These are phyloP conservation scores for Arbutus unedo DNA, from an alignment of 148 eudicot species.

Conservation along the genomic window DNA sequence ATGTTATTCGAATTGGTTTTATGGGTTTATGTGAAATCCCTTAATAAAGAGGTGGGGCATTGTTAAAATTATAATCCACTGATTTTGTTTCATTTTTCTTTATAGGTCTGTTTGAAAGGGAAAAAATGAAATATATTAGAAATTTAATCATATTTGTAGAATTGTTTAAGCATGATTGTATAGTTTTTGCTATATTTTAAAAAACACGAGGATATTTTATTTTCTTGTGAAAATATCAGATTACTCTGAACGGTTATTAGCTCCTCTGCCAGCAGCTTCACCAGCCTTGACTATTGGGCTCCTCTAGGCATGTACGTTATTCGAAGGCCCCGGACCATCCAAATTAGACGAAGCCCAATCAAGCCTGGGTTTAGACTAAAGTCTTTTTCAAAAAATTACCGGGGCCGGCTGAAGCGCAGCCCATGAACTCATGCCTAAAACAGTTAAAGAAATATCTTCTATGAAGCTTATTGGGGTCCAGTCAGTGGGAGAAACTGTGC, in stretches of 20 bases:
- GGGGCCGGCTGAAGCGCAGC: not conserved
- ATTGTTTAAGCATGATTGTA: too few species aligned
- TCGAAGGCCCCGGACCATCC: not conserved
- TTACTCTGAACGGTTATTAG: too few species aligned
- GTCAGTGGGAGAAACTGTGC: not conserved
- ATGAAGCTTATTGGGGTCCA: not conserved
- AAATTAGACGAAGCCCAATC: not conserved
- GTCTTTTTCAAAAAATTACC: not conserved
- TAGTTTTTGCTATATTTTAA: too few species aligned
- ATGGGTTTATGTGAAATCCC: not conserved
- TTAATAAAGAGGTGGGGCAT: slow-evolving; percentile 7
- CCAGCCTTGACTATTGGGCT: not conserved
- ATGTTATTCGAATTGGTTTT: not conserved
- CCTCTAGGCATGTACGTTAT: not conserved
- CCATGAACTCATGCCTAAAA: not conserved
- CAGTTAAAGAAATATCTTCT: not conserved
- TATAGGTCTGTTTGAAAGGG: not conserved
- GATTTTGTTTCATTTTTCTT: not conserved
- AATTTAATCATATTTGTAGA: too few species aligned
- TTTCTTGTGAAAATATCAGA: too few species aligned
- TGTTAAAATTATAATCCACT: not conserved
- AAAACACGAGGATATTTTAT: too few species aligned
- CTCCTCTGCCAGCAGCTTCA: not conserved
- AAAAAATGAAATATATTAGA: too few species aligned
- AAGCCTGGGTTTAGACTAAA: not conserved